Base-by-base conservation (phyloP, 257 asterid species). In the Echites panduratus region DNA sequence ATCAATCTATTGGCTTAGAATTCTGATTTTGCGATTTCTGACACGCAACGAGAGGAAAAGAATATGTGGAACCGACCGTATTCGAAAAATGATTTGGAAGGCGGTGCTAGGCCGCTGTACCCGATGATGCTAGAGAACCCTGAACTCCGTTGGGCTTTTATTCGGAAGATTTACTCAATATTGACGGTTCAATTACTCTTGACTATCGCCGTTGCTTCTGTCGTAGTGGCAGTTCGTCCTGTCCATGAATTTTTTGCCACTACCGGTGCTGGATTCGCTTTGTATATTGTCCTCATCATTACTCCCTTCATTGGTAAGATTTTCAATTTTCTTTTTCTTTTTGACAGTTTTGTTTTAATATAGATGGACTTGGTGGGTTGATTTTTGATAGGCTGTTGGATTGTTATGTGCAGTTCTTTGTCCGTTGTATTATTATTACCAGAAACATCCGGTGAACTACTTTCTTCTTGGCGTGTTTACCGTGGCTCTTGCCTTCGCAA, bases 391-490 rank as follows among this genome's bases (percentile, higher is more conserved):
- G 70, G 41, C 20, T 13, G 72, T 24, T 53, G 22, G 32, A 14
- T 4, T 9, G 68, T 41, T 53, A 24, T 3, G 64, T 78, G 93
- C 94, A 91, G 97, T 83, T 50, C 58, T 94, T 76, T 87, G 79
- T 2, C 96, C 96, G 3, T 66, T 93, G 87, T 86, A 79, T 72
- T 89, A 82, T 78, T 91, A 86, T 76, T 75, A 87, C 84, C 90
- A 88, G 92, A 84, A 20, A 78, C 97, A 94, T 78, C 97, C 98
- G 13, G 70, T 81, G 78, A 94, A 94, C 77, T 93, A 84, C 62
- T 4, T 91, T 12, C 88, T 93, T n/a, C 96, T 94, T 72, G 97
- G 85, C 62, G 1, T 94, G 9, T 94, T 94, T 70, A 91, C 98
- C 6, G 70, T 83, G 70, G 41, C 96, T 26, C 77, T 94, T 13